These are phyloP conservation scores for Canavalia gladiata DNA, from an alignment of 306 rosid species.

Conservation along the genomic window DNA sequence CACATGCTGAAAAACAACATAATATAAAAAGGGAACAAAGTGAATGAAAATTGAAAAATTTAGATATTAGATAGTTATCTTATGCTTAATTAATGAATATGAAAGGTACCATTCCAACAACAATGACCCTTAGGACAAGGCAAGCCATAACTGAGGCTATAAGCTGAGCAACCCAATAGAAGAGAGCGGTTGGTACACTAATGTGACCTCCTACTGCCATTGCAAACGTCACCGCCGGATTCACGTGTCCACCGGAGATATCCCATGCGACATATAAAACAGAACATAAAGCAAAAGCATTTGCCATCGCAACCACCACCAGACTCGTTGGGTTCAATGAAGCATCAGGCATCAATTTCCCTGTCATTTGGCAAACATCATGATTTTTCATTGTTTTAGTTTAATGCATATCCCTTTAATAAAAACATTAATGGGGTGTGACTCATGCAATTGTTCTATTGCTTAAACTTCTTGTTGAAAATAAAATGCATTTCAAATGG, in stretches of 20 bases:
- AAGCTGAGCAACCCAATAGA: slow-evolving; percentile 81
- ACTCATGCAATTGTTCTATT: not conserved
- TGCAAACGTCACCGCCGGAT: slow-evolving; percentile 87
- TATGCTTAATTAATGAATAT: not conserved
- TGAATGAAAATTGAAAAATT: not conserved
- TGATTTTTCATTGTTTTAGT: not conserved
- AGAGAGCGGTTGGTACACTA: slow-evolving; percentile 76
- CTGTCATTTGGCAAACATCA: slow-evolving; percentile 51
- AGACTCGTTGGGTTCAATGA: slow-evolving; percentile 64
- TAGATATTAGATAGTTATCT: no score
- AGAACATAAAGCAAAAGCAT: slow-evolving; percentile 66
- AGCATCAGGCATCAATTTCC: slow-evolving; percentile 76
- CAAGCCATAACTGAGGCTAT: slow-evolving; percentile 85
- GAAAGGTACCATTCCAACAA: slow-evolving; percentile 74
- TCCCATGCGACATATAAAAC: slow-evolving; percentile 67
- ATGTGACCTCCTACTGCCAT: slow-evolving; percentile 87
- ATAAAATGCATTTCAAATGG: no score
- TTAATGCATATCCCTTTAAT: not conserved
- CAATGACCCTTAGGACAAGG: slow-evolving; percentile 68
- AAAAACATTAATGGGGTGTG: not conserved
- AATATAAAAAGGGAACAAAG: not conserved
- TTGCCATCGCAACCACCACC: slow-evolving; percentile 66
- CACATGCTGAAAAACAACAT: slow-evolving; percentile 60
- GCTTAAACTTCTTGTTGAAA: no score
- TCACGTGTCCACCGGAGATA: slow-evolving; percentile 86